Base-by-base conservation (phyloP, 73 alveolate genomes). In the Blepharisma japonicum region DNA sequence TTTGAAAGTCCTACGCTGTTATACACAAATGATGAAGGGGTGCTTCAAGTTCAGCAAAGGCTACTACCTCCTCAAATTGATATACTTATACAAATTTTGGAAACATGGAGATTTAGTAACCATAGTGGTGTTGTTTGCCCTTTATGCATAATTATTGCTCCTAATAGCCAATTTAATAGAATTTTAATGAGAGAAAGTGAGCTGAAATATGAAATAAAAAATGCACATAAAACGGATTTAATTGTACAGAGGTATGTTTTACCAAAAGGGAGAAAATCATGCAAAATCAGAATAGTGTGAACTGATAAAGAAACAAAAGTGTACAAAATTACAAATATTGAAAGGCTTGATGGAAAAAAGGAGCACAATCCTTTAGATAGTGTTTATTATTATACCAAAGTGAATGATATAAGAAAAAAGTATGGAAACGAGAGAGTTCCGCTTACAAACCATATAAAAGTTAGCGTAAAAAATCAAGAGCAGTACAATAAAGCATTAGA, bases 1-100 rank as follows among this genome's bases (percentile, higher is more conserved):
- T 61, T 61, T 61, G 50, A 61, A 61, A 61, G 20, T 27, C 77
- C 77, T 11, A 61, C 77, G 53, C 4, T 61, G 20, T 4, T 61
- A 25, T 61, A 21, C 21, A 61, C 77, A 21, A 21, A 61, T 61
- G 53, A n/a, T 1, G 21, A 61, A 61, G 56, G 53, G 4, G 50
- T 11, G 18, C n/a, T 61, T 2, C 42, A 61, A 25, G 42, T 61
- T 4, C 14, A 21, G 53, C 56, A n/a, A 61, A 38, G 21, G 20
- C 38, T 61, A 61, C 23, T 20, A 53, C n/a, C 67, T 14, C 67
- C n/a, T 14, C n/a, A 53, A 14, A 14, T 53, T 20, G 67, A 53
- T 53, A 53, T 53, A 14, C 23, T 53, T 20, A 11, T 53, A 11
- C n/a, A 53, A 53, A 53, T 53, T 20, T 20, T 53, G n/a, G n/a